phyloP scores from a whole-genome alignment of 2,329 filamentous ascomycete genomes.

The Pezicula neosporulosa region DNA sequence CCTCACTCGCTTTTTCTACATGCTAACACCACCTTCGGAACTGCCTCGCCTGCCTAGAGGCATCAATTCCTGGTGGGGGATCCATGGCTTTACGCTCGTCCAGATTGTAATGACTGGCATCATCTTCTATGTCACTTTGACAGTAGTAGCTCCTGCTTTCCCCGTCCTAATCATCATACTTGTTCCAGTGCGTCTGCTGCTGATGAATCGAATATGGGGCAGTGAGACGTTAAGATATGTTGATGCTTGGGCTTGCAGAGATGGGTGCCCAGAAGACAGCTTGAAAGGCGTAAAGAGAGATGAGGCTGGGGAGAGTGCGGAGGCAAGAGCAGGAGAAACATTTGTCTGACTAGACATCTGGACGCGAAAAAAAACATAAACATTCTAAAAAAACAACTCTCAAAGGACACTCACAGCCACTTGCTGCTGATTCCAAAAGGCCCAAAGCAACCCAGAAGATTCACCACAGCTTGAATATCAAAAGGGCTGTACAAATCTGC shows the following conservation, averaged over 20 bases:
- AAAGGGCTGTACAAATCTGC: no score
- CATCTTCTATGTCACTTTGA: conserved; percentile 62
- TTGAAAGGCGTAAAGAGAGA: conserved; percentile 16
- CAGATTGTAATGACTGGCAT: conserved; percentile 55
- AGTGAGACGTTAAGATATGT: conserved; percentile 49
- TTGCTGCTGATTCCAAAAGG: no score
- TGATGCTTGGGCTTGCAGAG: conserved; percentile 45
- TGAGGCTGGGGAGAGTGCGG: not conserved
- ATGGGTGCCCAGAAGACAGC: conserved; percentile 49
- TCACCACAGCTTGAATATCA: no score
- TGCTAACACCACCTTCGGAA: conserved; percentile 50
- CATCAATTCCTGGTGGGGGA: conserved; percentile 44
- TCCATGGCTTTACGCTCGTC: conserved; percentile 56
- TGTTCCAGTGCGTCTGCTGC: conserved; percentile 56
- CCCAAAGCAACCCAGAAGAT: no score
- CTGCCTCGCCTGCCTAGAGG: conserved; percentile 43
- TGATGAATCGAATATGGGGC: conserved; percentile 60
- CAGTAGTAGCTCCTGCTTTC: conserved; percentile 59
- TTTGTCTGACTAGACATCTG: not conserved
- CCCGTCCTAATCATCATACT: conserved; percentile 60
- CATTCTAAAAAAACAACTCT: not conserved
- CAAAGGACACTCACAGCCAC: not conserved
- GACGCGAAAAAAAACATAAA: not conserved
- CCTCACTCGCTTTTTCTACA: conserved; percentile 51
- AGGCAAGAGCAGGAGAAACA: not conserved